Evolutionary conservation across 495 filamentous ascomycete species (phyloP).

Genomic region (Platismatia glauca): DNA sequence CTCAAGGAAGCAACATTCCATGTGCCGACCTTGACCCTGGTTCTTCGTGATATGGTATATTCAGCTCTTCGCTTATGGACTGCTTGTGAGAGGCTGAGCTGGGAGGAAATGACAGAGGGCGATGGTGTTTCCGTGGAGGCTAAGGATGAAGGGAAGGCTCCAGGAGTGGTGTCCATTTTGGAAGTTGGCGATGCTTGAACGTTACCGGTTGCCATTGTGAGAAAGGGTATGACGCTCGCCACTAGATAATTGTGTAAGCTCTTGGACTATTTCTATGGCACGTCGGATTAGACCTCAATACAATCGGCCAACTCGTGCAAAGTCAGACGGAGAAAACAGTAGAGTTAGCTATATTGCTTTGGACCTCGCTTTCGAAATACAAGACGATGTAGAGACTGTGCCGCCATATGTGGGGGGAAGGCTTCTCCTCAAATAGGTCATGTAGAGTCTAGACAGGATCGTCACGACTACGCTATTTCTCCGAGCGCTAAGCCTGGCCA

Average conservation of each 20-base stretch:
- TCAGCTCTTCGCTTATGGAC: constrained; percentile 66
- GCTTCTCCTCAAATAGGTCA: background rate
- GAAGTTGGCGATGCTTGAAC: background rate
- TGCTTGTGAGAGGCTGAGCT: constrained; percentile 47
- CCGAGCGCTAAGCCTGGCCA: background rate
- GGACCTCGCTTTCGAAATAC: background rate
- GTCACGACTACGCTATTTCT: background rate
- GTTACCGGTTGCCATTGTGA: constrained; percentile 7
- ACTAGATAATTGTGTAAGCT: background rate
- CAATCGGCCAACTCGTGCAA: background rate
- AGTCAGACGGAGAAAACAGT: background rate
- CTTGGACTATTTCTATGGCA: background rate
- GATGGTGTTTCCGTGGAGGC: constrained; percentile 22
- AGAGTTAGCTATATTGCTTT: background rate
- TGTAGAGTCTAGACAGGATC: background rate
- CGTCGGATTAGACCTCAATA: background rate
- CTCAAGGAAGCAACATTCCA: constrained; percentile 90
- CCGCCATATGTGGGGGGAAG: background rate
- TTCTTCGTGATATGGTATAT: constrained; percentile 58
- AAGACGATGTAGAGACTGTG: background rate
- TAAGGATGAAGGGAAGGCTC: constrained; percentile 21
- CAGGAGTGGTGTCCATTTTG: constrained; percentile 13
- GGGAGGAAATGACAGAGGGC: constrained; percentile 23
- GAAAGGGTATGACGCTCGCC: background rate
- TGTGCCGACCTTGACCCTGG: constrained; percentile 77